Conservation (phyloP, 2,329 filamentous ascomycete species). For the Alternaria incomplexa region DNA sequence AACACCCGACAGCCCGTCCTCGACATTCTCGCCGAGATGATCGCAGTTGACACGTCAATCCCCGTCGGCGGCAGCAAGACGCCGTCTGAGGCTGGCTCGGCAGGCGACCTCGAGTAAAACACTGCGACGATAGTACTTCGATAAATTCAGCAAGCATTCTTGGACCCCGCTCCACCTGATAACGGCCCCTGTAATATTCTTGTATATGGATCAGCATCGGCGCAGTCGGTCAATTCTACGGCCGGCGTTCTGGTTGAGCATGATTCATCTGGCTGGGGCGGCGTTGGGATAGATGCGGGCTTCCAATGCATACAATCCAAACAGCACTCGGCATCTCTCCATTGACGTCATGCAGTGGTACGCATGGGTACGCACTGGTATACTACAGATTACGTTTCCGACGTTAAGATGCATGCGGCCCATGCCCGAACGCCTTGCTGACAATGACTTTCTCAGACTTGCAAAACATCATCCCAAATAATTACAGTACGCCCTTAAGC, state of each 20-base stretch:
- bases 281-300: slow-evolving; percentile 27
- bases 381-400: slow-evolving; percentile 41
- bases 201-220: slow-evolving; percentile 45
- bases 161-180: slow-evolving; percentile 24
- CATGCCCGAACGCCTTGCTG: slow-evolving; percentile 50
- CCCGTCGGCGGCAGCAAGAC: slow-evolving; percentile 47
- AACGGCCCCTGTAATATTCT: slow-evolving; percentile 41
- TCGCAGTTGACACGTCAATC: slow-evolving; percentile 80
- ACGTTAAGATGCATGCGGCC: slow-evolving; percentile 20
- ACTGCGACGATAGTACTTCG: slow-evolving; percentile 2
- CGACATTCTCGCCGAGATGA: slow-evolving; percentile 97
- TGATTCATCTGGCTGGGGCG: slow-evolving; percentile 21
- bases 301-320: slow-evolving; percentile 26
- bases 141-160: slow-evolving; percentile 20
- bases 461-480: slow-evolving; percentile 37
- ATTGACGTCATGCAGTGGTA: slow-evolving; percentile 27
- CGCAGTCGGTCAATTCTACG: slow-evolving; percentile 19
- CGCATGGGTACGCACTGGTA: slow-evolving; percentile 34
- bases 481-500: slow-evolving; percentile 43
- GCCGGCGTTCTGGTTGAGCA: slow-evolving; percentile 37
- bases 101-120: slow-evolving; percentile 43
- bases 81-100: slow-evolving; percentile 43
- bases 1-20: slow-evolving; percentile 72
- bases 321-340: slow-evolving; percentile 14
- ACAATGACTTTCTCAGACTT: slow-evolving; percentile 36